phyloP scores from a whole-genome alignment of 169 alveolate genomes.

The Eimeria tenella region DNA sequence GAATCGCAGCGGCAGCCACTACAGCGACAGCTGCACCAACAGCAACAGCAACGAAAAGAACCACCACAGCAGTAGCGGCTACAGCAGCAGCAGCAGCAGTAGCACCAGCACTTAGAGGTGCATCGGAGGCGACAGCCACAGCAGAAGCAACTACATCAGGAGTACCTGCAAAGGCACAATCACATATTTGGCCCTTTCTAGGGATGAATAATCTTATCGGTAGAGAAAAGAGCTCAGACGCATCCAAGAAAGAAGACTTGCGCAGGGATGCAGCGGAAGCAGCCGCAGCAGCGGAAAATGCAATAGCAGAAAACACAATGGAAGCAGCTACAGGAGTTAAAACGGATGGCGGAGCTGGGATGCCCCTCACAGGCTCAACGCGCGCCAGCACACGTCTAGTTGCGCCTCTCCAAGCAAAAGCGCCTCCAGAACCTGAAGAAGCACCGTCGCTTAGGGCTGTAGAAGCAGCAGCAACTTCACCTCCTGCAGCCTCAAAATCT shows the following conservation, averaged over 20 bases:
- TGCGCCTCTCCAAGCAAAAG: neutral
- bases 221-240: too few relatives aligned
- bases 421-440: too few relatives aligned
- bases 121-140: neutral
- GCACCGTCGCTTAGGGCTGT: too few relatives aligned
- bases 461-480: neutral
- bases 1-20: neutral
- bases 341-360: neutral
- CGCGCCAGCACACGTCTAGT: neutral
- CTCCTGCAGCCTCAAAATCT: neutral
- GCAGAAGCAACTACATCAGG: neutral
- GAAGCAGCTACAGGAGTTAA: neutral
- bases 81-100: neutral
- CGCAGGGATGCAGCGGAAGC: neutral
- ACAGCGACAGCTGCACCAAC: neutral
- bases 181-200: too few relatives aligned
- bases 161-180: neutral
- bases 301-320: neutral
- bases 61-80: neutral
- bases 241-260: neutral
- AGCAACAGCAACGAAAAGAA: neutral
- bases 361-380: neutral
- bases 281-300: neutral
- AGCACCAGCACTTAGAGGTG: neutral
- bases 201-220: too few relatives aligned